These are phyloP conservation scores for Suhomyces guaymorum DNA, from an alignment of 1,139 yeast genomes.

Conservation along the genomic window DNA sequence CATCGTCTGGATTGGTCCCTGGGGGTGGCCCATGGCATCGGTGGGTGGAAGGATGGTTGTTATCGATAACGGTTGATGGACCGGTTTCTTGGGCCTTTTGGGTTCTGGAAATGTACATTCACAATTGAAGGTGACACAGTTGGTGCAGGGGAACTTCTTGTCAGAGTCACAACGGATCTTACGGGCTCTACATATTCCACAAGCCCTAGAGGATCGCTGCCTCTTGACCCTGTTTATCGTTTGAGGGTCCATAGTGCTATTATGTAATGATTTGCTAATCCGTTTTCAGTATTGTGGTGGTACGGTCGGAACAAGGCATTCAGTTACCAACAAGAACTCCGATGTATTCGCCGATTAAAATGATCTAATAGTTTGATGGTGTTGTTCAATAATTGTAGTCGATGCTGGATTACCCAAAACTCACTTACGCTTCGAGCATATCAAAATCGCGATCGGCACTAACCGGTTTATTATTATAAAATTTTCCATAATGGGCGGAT, in stretches of 20 bases:
- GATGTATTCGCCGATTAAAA: background rate
- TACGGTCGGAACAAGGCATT: background rate
- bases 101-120: constrained; percentile 20
- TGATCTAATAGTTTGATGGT: background rate
- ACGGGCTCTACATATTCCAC: constrained; percentile 58
- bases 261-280: background rate
- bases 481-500: background rate
- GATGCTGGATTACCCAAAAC: too few relatives aligned
- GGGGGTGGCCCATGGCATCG: constrained; percentile 70
- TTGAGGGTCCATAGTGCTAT: background rate
- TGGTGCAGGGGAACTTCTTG: constrained; percentile 25
- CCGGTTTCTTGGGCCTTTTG: constrained; percentile 4
- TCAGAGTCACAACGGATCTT: constrained; percentile 61
- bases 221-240: background rate
- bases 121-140: constrained; percentile 26
- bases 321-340: too few relatives aligned
- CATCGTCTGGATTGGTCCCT: constrained; percentile 1
- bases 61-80: constrained; percentile 74
- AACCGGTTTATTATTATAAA: background rate
- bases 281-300: background rate
- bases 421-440: too few relatives aligned
- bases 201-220: constrained; percentile 40
- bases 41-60: constrained; percentile 97
- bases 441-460: background rate
- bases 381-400: too few relatives aligned